Evolutionary conservation across 2,329 filamentous ascomycete species (phyloP).

Genomic region (Diplocarpon mali): DNA sequence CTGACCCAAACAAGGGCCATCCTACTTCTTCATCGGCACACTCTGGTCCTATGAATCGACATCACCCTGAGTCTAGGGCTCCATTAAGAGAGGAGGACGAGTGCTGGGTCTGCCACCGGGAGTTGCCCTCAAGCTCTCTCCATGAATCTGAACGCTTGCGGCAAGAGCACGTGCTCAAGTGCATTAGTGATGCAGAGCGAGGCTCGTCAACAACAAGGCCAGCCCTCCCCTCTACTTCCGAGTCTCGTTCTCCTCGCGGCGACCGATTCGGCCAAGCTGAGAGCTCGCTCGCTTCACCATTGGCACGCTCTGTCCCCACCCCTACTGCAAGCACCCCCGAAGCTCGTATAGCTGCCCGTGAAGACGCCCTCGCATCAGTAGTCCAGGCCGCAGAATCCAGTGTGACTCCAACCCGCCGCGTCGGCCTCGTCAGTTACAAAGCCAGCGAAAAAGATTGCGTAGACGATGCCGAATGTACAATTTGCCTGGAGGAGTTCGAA

Average conservation of each 20-base stretch:
- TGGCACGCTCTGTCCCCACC: not conserved
- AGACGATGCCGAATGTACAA: conserved; percentile 57
- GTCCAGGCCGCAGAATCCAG: conserved; percentile 7
- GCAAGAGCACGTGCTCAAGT: conserved; percentile 46
- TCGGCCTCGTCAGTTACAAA: conserved; percentile 51
- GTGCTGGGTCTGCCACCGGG: conserved; percentile 64
- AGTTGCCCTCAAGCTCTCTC: conserved; percentile 49
- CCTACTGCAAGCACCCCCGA: conserved; percentile 13
- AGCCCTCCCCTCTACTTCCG: conserved; percentile 3
- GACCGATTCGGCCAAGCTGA: not conserved
- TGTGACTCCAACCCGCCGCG: conserved; percentile 33
- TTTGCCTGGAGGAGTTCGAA: conserved; percentile 56
- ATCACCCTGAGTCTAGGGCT: conserved; percentile 3
- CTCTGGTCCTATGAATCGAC: conserved; percentile 6
- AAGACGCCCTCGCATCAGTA: conserved; percentile 16
- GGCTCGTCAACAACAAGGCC: conserved; percentile 3
- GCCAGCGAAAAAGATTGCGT: conserved; percentile 59
- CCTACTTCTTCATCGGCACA: no score
- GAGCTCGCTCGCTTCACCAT: not conserved
- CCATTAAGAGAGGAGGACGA: conserved; percentile 63
- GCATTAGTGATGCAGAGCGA: conserved; percentile 31
- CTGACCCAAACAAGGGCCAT: no score
- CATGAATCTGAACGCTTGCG: conserved; percentile 43
- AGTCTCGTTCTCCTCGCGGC: not conserved
- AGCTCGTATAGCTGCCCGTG: conserved; percentile 14